Base-by-base conservation (phyloP, 768 basidiomycete genomes). In the Lactarius psammicola region DNA sequence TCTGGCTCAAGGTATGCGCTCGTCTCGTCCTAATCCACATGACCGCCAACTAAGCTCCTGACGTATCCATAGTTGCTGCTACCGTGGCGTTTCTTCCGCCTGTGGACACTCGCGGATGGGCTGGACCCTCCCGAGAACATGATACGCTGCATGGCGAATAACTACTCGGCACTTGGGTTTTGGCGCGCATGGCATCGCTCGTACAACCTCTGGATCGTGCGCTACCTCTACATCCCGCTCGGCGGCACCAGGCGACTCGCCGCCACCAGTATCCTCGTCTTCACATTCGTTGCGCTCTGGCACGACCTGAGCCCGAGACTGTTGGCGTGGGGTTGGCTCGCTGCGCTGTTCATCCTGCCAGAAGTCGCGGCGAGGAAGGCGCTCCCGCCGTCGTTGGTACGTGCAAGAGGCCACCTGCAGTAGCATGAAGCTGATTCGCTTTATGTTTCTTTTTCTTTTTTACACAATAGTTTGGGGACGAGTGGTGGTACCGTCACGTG, bases 1-100 rank as follows among this genome's bases (percentile, higher is more conserved):
- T 98, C 1, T 98, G 96, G 97, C 79, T 98, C 2, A 98, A 98
- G 85, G 95, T 94, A 70, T n/a, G n/a, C n/a, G n/a, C n/a, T n/a
- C n/a, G n/a, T n/a, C n/a, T n/a, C n/a, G 3, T 51, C 17, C 8
- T 30, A 55, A 54, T 40, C 1, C 23, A n/a, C 42, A 44, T 61
- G 56, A 46, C 44, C 17, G 8, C 38, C 46, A 30, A 49, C 34
- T 8, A 62, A 33, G 10, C 53, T 46, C 23, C 15, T 17, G 44
- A 38, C 11, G 38, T 46, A n/a, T n/a, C n/a, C n/a, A n/a, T n/a
- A 98, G 95, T 85, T 98, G 26, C 80, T 98, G 49, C 84, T 98
- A 26, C 92, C 95, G 0, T 98, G 96, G 96, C 84, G 96, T 13
- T 97, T 97, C 80, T 98, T 98, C 80, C 90, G 95, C 2, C 78